These are phyloP conservation scores for Yamadazyma phyllophila DNA, from an alignment of 805 yeast species.

Conservation along the genomic window DNA sequence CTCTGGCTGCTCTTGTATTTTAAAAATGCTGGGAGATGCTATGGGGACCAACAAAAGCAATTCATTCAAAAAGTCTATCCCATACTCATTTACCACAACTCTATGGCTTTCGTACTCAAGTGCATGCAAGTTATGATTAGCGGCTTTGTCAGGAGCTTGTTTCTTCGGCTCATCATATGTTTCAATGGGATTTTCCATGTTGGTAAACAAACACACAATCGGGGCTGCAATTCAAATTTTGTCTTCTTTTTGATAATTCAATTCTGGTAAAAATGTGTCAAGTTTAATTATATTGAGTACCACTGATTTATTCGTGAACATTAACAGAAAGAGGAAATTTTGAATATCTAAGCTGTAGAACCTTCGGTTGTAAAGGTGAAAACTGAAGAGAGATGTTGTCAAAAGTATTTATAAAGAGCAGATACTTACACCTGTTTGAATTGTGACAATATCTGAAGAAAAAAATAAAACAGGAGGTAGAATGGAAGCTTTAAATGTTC, in stretches of 20 bases:
- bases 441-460: not conserved
- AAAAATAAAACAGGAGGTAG: not conserved
- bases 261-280: too few relatives aligned
- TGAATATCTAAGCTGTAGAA: too few relatives aligned
- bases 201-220: not conserved
- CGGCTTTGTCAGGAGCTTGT: constrained; percentile 23
- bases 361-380: too few relatives aligned
- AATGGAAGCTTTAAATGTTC: not conserved
- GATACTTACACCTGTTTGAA: not conserved
- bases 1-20: constrained; percentile 46
- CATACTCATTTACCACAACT: constrained; percentile 42
- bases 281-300: too few relatives aligned
- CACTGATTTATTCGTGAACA: too few relatives aligned
- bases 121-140: constrained; percentile 37
- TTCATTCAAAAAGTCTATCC: constrained; percentile 39
- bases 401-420: not conserved
- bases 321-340: too few relatives aligned
- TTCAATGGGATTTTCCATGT: not conserved
- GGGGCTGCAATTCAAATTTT: too few relatives aligned
- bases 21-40: constrained; percentile 28
- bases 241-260: too few relatives aligned
- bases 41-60: constrained; percentile 26
- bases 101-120: constrained; percentile 50
- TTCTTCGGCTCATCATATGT: not conserved
- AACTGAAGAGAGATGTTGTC: not conserved